phyloP scores from a whole-genome alignment of 495 filamentous ascomycete species.

The Tuber umbilicatum region DNA sequence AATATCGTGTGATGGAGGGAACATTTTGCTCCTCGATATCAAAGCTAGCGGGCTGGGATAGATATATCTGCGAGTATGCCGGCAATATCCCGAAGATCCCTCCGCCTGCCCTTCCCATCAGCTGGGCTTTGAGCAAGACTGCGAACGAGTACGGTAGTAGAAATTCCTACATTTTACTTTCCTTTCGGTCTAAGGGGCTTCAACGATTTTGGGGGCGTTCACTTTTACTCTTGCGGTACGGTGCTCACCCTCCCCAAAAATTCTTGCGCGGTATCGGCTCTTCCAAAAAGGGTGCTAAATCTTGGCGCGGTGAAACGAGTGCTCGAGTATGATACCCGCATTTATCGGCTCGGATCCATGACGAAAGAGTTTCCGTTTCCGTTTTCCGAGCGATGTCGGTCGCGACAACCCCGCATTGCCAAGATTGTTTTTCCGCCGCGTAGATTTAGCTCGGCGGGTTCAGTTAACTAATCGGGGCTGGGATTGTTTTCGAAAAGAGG shows the following conservation, averaged over 20 bases:
- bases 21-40: not conserved
- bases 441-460: not conserved
- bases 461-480: not conserved
- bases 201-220: not conserved
- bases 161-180: not conserved
- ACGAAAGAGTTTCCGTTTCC: not conserved
- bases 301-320: not conserved
- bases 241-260: no score
- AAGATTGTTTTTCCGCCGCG: not conserved
- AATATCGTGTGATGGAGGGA: not conserved
- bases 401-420: slow-evolving; percentile 1
- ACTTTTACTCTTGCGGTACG: no score
- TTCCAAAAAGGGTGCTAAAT: not conserved
- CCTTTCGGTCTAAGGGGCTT: not conserved
- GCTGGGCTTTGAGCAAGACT: not conserved
- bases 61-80: not conserved
- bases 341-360: not conserved
- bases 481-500: not conserved
- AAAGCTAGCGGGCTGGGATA: not conserved
- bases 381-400: not conserved
- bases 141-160: not conserved
- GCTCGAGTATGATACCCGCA: not conserved
- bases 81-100: not conserved
- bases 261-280: no score
- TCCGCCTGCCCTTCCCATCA: not conserved